A percentile compares a stretch with the other conserved stretches of the same genome.
phyloP scores from a whole-genome alignment of 176 grass and related monocot genomes.

The Guadua angustifolia region DNA sequence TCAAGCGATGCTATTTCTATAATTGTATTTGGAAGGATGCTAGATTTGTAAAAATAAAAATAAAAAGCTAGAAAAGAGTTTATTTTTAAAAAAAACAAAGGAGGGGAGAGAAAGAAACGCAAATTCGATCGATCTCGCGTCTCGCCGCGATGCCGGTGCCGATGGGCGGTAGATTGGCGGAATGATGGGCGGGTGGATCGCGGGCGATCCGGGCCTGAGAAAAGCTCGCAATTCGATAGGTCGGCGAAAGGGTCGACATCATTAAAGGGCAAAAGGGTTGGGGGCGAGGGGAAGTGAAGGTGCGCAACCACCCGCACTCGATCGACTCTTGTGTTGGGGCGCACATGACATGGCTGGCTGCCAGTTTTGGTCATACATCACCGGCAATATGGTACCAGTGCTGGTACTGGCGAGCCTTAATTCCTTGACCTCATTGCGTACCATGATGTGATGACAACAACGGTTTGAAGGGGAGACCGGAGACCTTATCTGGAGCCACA shows the following conservation, averaged over 20 bases:
- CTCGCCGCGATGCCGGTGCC: neutral
- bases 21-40: no score
- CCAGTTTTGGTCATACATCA: neutral
- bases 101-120: neutral
- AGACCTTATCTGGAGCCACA: neutral
- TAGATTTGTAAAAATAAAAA: no score
- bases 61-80: no score
- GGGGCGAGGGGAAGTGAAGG: neutral
- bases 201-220: neutral
- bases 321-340: neutral
- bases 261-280: conserved; percentile 37
- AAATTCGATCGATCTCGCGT: neutral
- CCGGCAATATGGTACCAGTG: no score
- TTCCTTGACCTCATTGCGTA: neutral
- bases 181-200: conserved; percentile 29
- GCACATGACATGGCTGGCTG: conserved; percentile 39
- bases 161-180: conserved; percentile 29
- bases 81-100: no score
- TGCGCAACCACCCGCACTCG: conserved; percentile 48
- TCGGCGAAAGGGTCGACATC: conserved; percentile 39
- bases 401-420: neutral
- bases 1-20: no score
- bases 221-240: conserved; percentile 43
- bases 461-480: neutral
- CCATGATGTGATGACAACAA: neutral